Conservation (phyloP, 345 rosid genomes). For the Aquilaria yunnanensis region DNA sequence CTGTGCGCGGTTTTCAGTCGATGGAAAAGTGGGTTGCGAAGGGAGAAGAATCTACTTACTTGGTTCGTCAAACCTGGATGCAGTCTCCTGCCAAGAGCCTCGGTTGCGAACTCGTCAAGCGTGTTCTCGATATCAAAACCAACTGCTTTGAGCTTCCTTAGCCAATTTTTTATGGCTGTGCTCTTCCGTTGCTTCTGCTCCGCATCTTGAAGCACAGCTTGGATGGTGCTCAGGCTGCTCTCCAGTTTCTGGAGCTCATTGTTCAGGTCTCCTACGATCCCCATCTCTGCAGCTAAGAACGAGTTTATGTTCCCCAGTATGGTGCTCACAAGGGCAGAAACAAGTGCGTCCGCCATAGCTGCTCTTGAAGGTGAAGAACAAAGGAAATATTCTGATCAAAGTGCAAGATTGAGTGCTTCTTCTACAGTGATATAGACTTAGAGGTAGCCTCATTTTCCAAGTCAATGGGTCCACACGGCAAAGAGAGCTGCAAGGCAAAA, state of each 20-base stretch:
- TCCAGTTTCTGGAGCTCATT: background rate
- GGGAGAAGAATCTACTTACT: constrained; percentile 8
- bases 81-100: background rate
- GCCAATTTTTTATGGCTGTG: constrained; percentile 4
- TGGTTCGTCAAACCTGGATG: background rate
- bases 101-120: background rate
- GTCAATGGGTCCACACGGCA: no score
- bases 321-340: background rate
- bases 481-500: no score
- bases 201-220: constrained; percentile 9
- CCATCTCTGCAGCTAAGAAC: background rate
- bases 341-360: background rate
- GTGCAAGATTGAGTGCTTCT: no score
- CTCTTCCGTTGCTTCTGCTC: constrained; percentile 8
- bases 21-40: background rate
- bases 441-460: no score
- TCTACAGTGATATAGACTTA: no score
- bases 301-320: background rate
- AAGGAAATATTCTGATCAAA: no score
- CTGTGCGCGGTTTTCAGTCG: background rate
- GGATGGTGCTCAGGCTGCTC: constrained; percentile 5
- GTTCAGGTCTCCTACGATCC: background rate
- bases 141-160: constrained; percentile 3
- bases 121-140: constrained; percentile 5
- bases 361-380: no score